These are phyloP conservation scores for Penicillium sp. DNA, from an alignment of 2,329 filamentous ascomycete genomes.

Conservation along the genomic window DNA sequence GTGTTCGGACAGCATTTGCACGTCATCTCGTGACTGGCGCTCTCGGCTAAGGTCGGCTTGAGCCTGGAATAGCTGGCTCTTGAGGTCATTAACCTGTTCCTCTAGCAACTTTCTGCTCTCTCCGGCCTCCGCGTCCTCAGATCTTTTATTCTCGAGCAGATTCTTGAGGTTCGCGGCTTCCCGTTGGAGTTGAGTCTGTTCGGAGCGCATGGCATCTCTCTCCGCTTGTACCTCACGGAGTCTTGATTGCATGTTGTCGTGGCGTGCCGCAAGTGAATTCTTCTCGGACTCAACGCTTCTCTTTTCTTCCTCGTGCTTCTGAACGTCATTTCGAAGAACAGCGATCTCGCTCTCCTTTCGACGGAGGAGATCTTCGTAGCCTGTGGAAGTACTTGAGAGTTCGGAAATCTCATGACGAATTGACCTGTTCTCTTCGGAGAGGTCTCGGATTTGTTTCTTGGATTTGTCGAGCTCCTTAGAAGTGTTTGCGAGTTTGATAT, in stretches of 20 bases:
- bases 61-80: conserved; percentile 76
- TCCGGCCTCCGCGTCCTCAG: conserved; percentile 80
- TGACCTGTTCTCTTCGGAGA: conserved; percentile 75
- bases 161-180: conserved; percentile 86
- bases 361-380: conserved; percentile 89
- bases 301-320: conserved; percentile 77
- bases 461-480: conserved; percentile 75
- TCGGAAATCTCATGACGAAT: conserved; percentile 82
- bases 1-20: conserved; percentile 84
- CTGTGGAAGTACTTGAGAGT: conserved; percentile 84
- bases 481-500: conserved; percentile 74
- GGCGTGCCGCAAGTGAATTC: conserved; percentile 66
- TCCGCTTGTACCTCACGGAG: conserved; percentile 86
- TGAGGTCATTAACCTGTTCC: conserved; percentile 81
- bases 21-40: conserved; percentile 89
- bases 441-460: conserved; percentile 70
- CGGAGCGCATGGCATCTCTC: conserved; percentile 78
- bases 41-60: conserved; percentile 89
- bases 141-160: conserved; percentile 81
- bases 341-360: conserved; percentile 92
- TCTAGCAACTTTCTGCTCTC: conserved; percentile 81
- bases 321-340: conserved; percentile 78
- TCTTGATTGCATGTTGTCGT: conserved; percentile 71
- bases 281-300: conserved; percentile 76
- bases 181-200: conserved; percentile 78